These are phyloP conservation scores for Globisporangium solare DNA, from an alignment of 352 stramenopile species.

Conservation along the genomic window DNA sequence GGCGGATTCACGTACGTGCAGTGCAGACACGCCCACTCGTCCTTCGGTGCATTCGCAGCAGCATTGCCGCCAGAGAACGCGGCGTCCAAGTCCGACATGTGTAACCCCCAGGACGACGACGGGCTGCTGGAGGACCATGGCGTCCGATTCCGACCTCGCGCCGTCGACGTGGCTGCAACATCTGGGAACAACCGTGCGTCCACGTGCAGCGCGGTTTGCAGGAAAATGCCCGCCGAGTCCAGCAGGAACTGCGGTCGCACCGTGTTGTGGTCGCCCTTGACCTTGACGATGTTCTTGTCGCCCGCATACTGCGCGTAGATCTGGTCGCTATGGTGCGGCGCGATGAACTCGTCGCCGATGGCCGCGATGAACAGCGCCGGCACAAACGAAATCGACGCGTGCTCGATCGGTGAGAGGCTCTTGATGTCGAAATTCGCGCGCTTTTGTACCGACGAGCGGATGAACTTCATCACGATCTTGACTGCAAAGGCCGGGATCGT, in stretches of 20 bases:
- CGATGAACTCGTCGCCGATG: conserved; percentile 95
- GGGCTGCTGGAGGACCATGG: conserved; percentile 31
- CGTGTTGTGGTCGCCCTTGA: conserved; percentile 98
- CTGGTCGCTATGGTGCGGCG: conserved; percentile 79
- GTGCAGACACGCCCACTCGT: conserved; percentile 48
- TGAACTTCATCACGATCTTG: conserved; percentile 89
- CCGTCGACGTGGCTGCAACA: conserved; percentile 10
- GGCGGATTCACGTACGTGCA: conserved; percentile 69
- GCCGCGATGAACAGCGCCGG: conserved; percentile 95
- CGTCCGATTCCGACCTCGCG: conserved; percentile 24
- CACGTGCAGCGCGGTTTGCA: conserved; percentile 90
- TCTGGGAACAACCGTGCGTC: conserved; percentile 39
- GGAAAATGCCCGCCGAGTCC: conserved; percentile 95
- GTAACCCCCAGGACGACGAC: conserved; percentile 35
- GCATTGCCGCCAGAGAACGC: conserved; percentile 36
- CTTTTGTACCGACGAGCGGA: conserved; percentile 91
- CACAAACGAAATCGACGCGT: conserved; percentile 94
- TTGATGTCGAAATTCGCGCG: conserved; percentile 83
- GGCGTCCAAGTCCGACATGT: conserved; percentile 59
- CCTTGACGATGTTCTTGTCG: conserved; percentile 98
- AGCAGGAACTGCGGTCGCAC: conserved; percentile 93
- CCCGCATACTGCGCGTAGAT: conserved; percentile 90
- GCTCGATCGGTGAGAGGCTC: conserved; percentile 72
- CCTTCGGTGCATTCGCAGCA: conserved; percentile 31
- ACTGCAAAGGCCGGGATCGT: conserved; percentile 90